Conservation (phyloP, 2,329 filamentous ascomycete genomes). For the Botrytis hyacinthi region DNA sequence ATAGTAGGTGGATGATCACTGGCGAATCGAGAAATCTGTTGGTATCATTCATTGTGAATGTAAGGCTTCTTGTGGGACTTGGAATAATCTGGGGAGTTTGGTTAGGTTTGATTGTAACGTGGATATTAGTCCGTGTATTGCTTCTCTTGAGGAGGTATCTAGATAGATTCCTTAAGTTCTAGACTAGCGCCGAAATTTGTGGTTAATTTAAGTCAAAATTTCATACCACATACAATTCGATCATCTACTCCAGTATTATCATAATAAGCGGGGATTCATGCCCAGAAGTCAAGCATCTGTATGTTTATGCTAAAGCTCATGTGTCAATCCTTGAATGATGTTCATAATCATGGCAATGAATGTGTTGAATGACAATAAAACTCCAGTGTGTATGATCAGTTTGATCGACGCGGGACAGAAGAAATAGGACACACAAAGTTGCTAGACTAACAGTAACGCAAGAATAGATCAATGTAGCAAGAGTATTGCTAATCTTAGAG, state of each 20-base stretch:
- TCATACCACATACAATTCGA: not conserved
- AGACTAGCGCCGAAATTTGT: not conserved
- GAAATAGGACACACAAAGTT: not conserved
- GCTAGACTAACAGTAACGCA: no score
- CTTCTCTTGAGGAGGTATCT: conserved; percentile 22
- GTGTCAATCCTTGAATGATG: no score
- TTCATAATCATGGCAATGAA: not conserved
- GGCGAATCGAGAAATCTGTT: conserved; percentile 27
- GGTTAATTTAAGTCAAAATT: not conserved
- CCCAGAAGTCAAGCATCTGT: not conserved
- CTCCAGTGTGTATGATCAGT: not conserved
- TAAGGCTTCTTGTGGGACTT: conserved; percentile 29
- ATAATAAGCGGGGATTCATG: not conserved
- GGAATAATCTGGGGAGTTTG: conserved; percentile 35
- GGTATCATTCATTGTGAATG: conserved; percentile 27
- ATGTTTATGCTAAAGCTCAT: not conserved
- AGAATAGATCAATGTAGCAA: not conserved
- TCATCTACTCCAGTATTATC: not conserved
- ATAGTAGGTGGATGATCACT: conserved; percentile 31
- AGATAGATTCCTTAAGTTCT: conserved; percentile 21
- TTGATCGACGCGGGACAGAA: not conserved
- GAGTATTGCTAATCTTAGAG: not conserved
- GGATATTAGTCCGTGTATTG: conserved; percentile 30
- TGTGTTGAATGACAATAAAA: not conserved
- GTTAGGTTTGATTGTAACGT: conserved; percentile 34